Base-by-base conservation (phyloP, 2,329 filamentous ascomycete species). In the Xylariaceae sp. region DNA sequence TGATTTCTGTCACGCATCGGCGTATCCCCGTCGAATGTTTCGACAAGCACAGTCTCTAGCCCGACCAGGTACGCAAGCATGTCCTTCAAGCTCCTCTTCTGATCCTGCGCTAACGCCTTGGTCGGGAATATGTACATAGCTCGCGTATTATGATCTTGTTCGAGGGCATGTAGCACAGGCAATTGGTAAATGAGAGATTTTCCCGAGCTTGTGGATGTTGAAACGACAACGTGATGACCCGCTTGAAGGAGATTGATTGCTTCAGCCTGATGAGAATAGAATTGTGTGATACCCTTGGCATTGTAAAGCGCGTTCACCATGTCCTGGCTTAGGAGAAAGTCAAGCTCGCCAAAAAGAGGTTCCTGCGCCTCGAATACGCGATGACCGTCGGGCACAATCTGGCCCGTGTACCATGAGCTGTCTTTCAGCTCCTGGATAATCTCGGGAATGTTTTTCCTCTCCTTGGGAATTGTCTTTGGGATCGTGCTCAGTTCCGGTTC, bases 81-180 rank as follows among this genome's bases (percentile, higher is more conserved):
- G 50, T 96, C 91, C 67, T 90, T 90, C 70, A 99, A 78, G 64
- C 92, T 96, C 64, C 92, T 84, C 65, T 88, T 87, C 73, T 99
- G 95, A 73, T 99, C 95, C 71, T 99, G 95, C 0, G 95, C 93
- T 16, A 99, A 77, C 1, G 95, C 95, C 74, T 99, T 99, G 0
- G 95, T 99, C 0, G 95, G 95, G 59, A 99, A 99, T 37, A 99
- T 96, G 71, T 97, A 98, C 87, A 99, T 91, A 2, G 95, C 95
- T 65, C 95, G 81, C 7, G 90, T 90, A 53, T 87, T 80, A 2
- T 74, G 77, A 66, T 98, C 89, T 50, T 85, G 79, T 72, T 99
- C 93, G 2, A 99, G 77, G 48, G 91, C 89, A 69, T 96, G 87
- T 10, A 99, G 76, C 44, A 99, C 91, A 0, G 95, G 95, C 16